Percentiles rank a stretch among this genome's conserved stretches.
Evolutionary conservation across 164 flowering plant genomes (phyloP).

Genomic region (Vitis rupestris): DNA sequence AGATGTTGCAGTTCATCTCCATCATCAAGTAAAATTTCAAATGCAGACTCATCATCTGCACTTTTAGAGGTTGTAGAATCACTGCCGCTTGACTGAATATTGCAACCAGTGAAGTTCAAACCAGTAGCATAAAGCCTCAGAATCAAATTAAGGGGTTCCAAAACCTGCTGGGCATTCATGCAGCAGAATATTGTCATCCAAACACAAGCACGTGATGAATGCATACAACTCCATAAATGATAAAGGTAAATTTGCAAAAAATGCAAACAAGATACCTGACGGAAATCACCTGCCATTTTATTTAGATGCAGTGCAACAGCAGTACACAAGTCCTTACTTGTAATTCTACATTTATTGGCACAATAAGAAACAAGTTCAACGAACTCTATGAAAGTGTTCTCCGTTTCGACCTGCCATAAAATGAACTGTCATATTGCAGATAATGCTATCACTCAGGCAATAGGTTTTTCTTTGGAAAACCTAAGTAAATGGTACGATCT

Average conservation of each 20-base stretch:
- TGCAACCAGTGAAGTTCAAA: constrained; percentile 24
- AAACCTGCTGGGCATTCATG: constrained; percentile 30
- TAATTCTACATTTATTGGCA: constrained; percentile 48
- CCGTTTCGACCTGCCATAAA: constrained; percentile 44
- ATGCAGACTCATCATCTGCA: constrained; percentile 13
- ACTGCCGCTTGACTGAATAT: constrained; percentile 17
- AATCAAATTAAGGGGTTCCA: constrained; percentile 26
- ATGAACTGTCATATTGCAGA: not conserved
- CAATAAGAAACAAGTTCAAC: constrained; percentile 61
- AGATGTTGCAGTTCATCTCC: constrained; percentile 31
- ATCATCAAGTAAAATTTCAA: constrained; percentile 24
- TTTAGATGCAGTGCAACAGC: constrained; percentile 38
- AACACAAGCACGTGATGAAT: not conserved
- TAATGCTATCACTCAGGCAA: not conserved
- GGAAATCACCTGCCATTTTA: constrained; percentile 26
- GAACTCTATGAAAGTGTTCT: constrained; percentile 33
- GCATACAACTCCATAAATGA: not conserved
- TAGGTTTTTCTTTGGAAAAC: not conserved
- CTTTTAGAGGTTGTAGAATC: constrained; percentile 11
- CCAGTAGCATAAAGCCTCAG: constrained; percentile 62
- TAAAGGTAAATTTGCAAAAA: not conserved
- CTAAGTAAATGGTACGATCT: too few relatives aligned
- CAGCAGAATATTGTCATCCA: not conserved
- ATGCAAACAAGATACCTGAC: constrained; percentile 40
- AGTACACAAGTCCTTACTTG: constrained; percentile 20